Evolutionary conservation across 768 basidiomycete species (phyloP).

Genomic region (Tricholoma hemisulphureum): DNA sequence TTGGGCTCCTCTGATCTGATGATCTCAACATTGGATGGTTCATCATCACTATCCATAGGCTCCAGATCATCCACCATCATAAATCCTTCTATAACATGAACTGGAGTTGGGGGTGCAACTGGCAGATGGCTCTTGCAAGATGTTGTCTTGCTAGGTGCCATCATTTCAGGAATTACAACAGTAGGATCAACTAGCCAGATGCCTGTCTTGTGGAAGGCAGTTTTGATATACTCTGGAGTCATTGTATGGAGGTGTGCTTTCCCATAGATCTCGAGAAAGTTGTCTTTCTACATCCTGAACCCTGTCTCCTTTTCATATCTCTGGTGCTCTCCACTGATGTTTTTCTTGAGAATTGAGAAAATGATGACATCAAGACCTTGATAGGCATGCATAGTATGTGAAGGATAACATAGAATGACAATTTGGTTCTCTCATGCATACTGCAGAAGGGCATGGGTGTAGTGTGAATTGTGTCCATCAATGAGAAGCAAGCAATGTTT

Average conservation of each 20-base stretch:
- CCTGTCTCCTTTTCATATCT: background rate
- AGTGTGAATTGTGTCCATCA: slow-evolving; percentile 44
- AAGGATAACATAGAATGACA: slow-evolving; percentile 35
- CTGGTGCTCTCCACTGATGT: background rate
- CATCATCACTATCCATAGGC: background rate
- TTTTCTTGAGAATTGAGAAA: slow-evolving; percentile 39
- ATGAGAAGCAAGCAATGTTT: slow-evolving; percentile 29
- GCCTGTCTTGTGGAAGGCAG: slow-evolving; percentile 23
- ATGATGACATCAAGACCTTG: slow-evolving; percentile 46
- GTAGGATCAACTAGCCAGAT: slow-evolving; percentile 21
- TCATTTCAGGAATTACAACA: slow-evolving; percentile 3
- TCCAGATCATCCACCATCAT: background rate
- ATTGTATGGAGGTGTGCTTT: slow-evolving; percentile 11
- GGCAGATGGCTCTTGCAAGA: slow-evolving; percentile 14
- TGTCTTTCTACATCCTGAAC: slow-evolving; percentile 14
- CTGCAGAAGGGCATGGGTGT: slow-evolving; percentile 30
- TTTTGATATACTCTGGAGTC: slow-evolving; percentile 7
- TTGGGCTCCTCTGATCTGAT: too few relatives aligned
- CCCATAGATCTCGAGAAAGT: slow-evolving; percentile 19
- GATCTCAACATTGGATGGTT: background rate
- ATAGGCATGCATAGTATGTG: slow-evolving; percentile 39
- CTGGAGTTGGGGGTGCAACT: slow-evolving; percentile 9
- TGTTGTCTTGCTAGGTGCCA: slow-evolving; percentile 21
- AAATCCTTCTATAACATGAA: background rate
- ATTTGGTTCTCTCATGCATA: slow-evolving; percentile 36